These are phyloP conservation scores for Cylindrotheca fusiformis DNA, from an alignment of 108 stramenopile species.

Conservation along the genomic window DNA sequence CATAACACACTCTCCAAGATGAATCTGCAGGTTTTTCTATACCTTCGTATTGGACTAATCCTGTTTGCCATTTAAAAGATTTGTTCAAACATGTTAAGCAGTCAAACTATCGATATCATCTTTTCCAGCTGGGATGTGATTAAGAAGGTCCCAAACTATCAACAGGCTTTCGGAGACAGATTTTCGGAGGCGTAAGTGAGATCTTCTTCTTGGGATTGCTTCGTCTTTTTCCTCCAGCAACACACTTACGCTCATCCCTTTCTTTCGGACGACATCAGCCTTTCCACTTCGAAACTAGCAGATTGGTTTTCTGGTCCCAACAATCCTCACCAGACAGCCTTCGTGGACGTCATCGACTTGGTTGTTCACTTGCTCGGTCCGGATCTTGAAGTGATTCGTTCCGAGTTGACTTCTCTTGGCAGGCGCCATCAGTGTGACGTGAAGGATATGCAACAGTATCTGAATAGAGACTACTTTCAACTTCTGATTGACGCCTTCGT, in stretches of 20 bases:
- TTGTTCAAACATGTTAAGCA: background rate
- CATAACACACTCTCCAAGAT: too few species aligned
- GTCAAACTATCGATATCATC: background rate
- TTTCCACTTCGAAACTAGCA: background rate
- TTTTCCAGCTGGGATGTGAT: background rate
- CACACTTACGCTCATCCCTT: background rate
- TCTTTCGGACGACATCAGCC: background rate
- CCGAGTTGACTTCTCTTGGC: background rate
- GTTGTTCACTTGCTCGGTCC: background rate
- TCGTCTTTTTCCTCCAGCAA: background rate
- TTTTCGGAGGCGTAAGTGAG: background rate
- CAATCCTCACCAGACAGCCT: background rate
- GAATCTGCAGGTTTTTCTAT: too few species aligned
- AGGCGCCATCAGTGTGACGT: background rate
- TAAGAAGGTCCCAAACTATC: background rate
- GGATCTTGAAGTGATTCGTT: background rate
- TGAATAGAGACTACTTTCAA: background rate
- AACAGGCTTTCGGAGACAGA: background rate
- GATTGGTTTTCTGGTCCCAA: background rate
- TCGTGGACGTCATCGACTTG: background rate
- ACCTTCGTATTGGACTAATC: too few species aligned
- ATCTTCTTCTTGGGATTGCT: too few species aligned
- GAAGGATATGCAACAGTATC: background rate
- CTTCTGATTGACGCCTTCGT: background rate
- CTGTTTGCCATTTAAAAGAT: too few species aligned